A percentile compares a stretch with the other conserved stretches of the same genome.
Conservation (phyloP, 1,284 basidiomycete species). For the Ceratobasidium sp. region DNA sequence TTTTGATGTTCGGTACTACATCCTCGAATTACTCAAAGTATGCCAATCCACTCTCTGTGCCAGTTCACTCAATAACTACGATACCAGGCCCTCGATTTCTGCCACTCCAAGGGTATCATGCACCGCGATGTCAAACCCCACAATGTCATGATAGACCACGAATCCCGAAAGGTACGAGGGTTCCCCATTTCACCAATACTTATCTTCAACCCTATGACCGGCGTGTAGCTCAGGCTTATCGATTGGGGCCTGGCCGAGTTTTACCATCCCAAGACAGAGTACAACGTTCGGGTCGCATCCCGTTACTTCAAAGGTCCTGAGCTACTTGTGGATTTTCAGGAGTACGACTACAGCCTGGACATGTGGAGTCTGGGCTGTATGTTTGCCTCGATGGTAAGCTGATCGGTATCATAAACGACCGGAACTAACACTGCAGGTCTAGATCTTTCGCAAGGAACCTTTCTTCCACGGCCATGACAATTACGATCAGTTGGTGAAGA, state of each 20-base stretch:
- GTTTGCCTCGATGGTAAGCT: constrained; percentile 94
- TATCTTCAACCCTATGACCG: neutral
- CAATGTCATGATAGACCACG: constrained; percentile 99
- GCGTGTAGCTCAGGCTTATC: constrained; percentile 81
- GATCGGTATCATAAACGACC: neutral
- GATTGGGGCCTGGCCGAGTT: constrained; percentile 99
- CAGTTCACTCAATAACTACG: neutral
- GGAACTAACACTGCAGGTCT: constrained; percentile 19
- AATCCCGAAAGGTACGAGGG: constrained; percentile 80
- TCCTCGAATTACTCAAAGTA: constrained; percentile 94
- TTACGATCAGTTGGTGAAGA: constrained; percentile 98
- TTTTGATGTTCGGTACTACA: constrained; percentile 95
- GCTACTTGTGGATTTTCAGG: constrained; percentile 96
- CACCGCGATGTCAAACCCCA: constrained; percentile 99
- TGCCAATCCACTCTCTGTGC: constrained; percentile 42
- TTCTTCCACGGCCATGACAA: constrained; percentile 99
- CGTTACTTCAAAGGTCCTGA: constrained; percentile 99
- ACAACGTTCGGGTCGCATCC: constrained; percentile 97
- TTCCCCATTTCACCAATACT: neutral
- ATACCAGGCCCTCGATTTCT: constrained; percentile 88
- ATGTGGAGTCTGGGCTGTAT: constrained; percentile 99
- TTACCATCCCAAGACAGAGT: constrained; percentile 96
- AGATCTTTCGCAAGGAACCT: constrained; percentile 99
- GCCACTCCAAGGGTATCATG: constrained; percentile 99
- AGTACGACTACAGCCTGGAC: constrained; percentile 95